Base-by-base conservation (phyloP, 176 grass and related monocot genomes). In the Carex scoparia region DNA sequence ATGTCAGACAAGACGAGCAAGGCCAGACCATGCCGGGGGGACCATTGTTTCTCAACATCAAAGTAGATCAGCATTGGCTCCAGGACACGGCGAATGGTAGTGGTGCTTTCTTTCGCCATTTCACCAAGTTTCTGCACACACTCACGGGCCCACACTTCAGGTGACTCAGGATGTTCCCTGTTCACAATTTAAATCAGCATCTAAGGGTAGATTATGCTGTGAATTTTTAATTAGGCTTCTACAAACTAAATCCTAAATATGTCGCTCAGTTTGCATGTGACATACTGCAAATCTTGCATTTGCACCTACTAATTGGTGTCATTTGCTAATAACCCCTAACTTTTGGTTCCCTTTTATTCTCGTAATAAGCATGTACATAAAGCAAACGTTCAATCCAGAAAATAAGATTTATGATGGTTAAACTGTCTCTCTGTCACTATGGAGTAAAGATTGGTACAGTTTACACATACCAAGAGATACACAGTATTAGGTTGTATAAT, bases 1-100 rank as follows among this genome's bases (percentile, higher is more conserved):
- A 99, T 89, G 80, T 99, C 96, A 88, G 93, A 92, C 79, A 99
- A 90, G 69, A 95, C 93, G 70, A 95, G 85, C 82, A 92, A 92
- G 84, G 90, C 91, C 82, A 95, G 79, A 61, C 96, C 96, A 88
- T 87, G 85, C 15, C 67, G 87, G 79, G 90, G 90, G 54, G 73
- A 58, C 96, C 96, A 99, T 42, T 92, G 90, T 84, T 92, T 99
- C 54, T 93, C 88, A 72, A 69, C 83, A 84, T 95, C 96, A 83
- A 99, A 92, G 61, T 91, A 99, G 33, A 83, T 65, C 87, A 99
- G 60, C 91, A 95, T 94, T 65, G 93, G 96, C 81, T 99, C 93
- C 84, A 99, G 64, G 64, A 95, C 65, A 61, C 86, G 91, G 2
- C 96, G 91, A 88, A 92, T 94, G 68, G 91, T 95, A 87, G 90